Conservation (phyloP, 495 filamentous ascomycete species). For the Xylaria castorea region DNA sequence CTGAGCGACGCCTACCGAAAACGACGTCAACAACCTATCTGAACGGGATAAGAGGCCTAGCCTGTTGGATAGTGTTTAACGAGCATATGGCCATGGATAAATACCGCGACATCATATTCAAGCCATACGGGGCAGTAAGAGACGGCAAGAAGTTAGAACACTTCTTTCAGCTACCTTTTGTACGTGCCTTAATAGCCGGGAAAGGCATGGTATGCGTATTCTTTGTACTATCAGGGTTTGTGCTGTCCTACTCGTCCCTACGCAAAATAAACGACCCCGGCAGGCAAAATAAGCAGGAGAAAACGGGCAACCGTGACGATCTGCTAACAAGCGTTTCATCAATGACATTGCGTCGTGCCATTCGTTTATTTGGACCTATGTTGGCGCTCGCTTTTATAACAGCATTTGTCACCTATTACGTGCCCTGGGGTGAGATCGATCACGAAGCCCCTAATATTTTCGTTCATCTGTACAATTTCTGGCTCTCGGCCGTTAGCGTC, state of each 20-base stretch:
- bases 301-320: slow-evolving; percentile 15
- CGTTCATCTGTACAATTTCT: slow-evolving; percentile 14
- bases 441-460: slow-evolving; percentile 22
- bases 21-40: slow-evolving; percentile 23
- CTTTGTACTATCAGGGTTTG: slow-evolving; percentile 20
- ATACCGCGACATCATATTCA: slow-evolving; percentile 20
- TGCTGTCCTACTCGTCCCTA: slow-evolving; percentile 21
- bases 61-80: slow-evolving; percentile 25
- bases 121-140: slow-evolving; percentile 17
- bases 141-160: slow-evolving; percentile 20
- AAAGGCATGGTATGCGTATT: slow-evolving; percentile 25
- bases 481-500: slow-evolving; percentile 22
- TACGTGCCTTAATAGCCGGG: slow-evolving; percentile 19
- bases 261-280: slow-evolving; percentile 18
- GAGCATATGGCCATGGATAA: slow-evolving; percentile 23
- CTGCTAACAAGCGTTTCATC: slow-evolving; percentile 17
- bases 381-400: slow-evolving; percentile 21
- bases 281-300: slow-evolving; percentile 15
- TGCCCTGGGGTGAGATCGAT: slow-evolving; percentile 12
- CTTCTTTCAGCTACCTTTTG: slow-evolving; percentile 19
- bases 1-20: slow-evolving; percentile 20
- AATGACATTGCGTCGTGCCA: slow-evolving; percentile 23
- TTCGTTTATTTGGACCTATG: slow-evolving; percentile 24
- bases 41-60: slow-evolving; percentile 22
- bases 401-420: slow-evolving; percentile 20